Percentiles rank a stretch among this genome's conserved stretches.
These are phyloP conservation scores for Hyaloperonospora brassicae DNA, from an alignment of 352 stramenopile genomes.

Conservation along the genomic window DNA sequence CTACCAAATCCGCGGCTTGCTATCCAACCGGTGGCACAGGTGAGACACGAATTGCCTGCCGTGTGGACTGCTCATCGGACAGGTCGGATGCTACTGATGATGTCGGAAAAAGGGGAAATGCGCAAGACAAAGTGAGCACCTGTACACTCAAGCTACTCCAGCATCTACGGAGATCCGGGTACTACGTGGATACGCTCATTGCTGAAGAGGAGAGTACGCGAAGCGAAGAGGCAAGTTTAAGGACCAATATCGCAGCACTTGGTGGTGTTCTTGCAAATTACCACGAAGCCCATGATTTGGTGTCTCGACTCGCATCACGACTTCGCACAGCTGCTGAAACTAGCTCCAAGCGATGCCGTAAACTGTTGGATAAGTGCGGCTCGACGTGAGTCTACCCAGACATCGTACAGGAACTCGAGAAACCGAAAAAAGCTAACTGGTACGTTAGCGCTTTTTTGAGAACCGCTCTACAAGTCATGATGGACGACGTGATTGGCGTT, in stretches of 20 bases:
- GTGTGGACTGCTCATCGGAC: slow-evolving; percentile 50
- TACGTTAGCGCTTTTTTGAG: too few species aligned
- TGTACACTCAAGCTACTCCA: slow-evolving; percentile 56
- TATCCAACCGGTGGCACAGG: slow-evolving; percentile 30
- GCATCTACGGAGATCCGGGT: slow-evolving; percentile 44
- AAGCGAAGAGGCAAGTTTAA: slow-evolving; percentile 35
- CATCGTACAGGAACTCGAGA: too few species aligned
- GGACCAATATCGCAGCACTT: slow-evolving; percentile 24
- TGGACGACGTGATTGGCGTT: too few species aligned
- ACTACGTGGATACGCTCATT: slow-evolving; percentile 61
- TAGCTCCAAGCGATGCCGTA: slow-evolving; percentile 23
- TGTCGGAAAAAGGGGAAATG: slow-evolving; percentile 19
- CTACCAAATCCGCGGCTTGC: slow-evolving; percentile 47
- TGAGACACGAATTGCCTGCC: slow-evolving; percentile 36
- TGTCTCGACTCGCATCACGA: slow-evolving; percentile 31
- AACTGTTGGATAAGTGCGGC: slow-evolving; percentile 23
- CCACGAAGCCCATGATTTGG: slow-evolving; percentile 30
- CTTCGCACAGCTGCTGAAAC: slow-evolving; percentile 31
- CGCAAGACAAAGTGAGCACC: slow-evolving; percentile 37
- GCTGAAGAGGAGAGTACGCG: slow-evolving; percentile 40
- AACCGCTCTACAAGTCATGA: too few species aligned
- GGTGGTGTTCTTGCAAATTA: slow-evolving; percentile 29
- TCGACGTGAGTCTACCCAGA: not conserved
- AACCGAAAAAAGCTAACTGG: too few species aligned
- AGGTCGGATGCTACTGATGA: slow-evolving; percentile 11